Base-by-base conservation (phyloP, 2,329 filamentous ascomycete genomes). In the Fusarium sulawesiense region DNA sequence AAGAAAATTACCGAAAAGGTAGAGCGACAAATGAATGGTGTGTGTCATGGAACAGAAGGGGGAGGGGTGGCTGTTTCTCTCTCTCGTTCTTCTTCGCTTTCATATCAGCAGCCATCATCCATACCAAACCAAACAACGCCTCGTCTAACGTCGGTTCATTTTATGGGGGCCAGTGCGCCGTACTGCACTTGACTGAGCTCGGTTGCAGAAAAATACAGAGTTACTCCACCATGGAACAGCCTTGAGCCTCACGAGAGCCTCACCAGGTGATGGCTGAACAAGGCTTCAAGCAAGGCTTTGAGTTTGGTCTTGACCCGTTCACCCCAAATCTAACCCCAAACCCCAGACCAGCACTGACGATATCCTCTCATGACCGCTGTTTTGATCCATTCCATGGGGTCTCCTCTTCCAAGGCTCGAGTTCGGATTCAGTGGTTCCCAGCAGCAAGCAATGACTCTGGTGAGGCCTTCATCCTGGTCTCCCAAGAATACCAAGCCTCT, bases 91-190 rank as follows among this genome's bases (percentile, higher is more conserved):
- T n/a, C n/a, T n/a, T n/a, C n/a, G n/a, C n/a, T n/a, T n/a, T n/a
- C n/a, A n/a, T n/a, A n/a, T n/a, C n/a, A n/a, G n/a, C n/a, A n/a
- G n/a, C n/a, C n/a, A n/a, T n/a, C n/a, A n/a, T n/a, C n/a, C n/a
- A n/a, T n/a, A n/a, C n/a, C n/a, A n/a, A n/a, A n/a, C n/a, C n/a
- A n/a, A n/a, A n/a, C n/a, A n/a, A n/a, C n/a, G n/a, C n/a, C n/a
- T n/a, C n/a, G 71, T 73, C 65, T 71, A 72, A 60, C 60, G 34
- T 74, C 70, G 70, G 62, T 70, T 74, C 65, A 63, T 63, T 25
- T 30, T 27, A 60, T 29, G 60, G 59, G 68, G 68, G 49, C 44
- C 60, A 63, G 58, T 58, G 60, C 51, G 42, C 32, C n/a, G n/a
- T n/a, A n/a, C n/a, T n/a, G n/a, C n/a, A n/a, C n/a, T n/a, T 41